Evolutionary conservation across 305 asterid species (phyloP), one percentile per base, ranked within the genome.

Genomic region (Fraxinus sp.): DNA sequence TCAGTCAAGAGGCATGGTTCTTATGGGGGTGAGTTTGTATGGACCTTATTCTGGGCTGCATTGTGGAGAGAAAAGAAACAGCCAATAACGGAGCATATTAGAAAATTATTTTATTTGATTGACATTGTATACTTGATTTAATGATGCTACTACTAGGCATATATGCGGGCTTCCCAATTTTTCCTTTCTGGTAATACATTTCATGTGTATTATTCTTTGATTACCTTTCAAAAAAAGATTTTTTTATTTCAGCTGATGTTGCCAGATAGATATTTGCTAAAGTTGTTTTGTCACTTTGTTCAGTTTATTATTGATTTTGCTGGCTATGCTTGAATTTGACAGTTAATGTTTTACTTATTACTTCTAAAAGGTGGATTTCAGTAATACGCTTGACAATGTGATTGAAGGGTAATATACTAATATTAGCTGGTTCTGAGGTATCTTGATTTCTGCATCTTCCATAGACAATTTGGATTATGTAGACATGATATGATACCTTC

Each of bases 371-470:
- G 28, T 8, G 32, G 16, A 22, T 64, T 64, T 24, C 6, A 22
- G 35, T 24, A 22, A 64, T 22, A 62, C 4, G 72, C 10, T 7
- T 7, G 24, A 64, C 14, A 3, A 2, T 64, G 5, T 10, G 33
- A 1, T 64, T 62, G 71, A 20, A 18, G 71, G 4, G 5, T 26
- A 26, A 26, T 26, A 26, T 26, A 26, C 30, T 24, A 68, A 68
- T 14, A 68, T 68, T 30, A 36, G 73, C 87, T 81, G 84, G 85
- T 75, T 52, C 32, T 46, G 62, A 11, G 18, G 71, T 32, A 66
- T 81, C 57, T 46, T 46, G 85, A 78, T 73, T 55, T 78, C 73
- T 78, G 71, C 80, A 68, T 14, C 16, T 32, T 49, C 49, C 18
- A 8, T 52, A 4, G 16, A 46, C n/a, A 68, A 1, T 43, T 52